These are phyloP conservation scores for Termitomyces sp. DNA, from an alignment of 768 basidiomycete species.

Conservation along the genomic window DNA sequence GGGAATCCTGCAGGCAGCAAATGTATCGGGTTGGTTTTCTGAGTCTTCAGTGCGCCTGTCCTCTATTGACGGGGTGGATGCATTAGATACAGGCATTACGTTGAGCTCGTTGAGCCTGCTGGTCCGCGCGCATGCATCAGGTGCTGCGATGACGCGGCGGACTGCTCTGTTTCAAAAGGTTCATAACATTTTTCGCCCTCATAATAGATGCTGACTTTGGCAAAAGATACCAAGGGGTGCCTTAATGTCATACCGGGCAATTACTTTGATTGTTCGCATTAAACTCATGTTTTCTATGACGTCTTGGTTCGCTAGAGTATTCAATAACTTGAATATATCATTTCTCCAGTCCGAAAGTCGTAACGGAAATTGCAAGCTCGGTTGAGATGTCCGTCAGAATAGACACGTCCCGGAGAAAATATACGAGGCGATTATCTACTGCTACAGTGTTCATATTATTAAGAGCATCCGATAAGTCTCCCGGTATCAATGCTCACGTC, in stretches of 20 bases:
- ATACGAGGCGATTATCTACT: background rate
- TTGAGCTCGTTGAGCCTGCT: slow-evolving; percentile 51
- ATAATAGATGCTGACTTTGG: background rate
- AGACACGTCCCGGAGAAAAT: background rate
- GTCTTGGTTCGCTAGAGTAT: background rate
- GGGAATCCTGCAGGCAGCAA: slow-evolving; percentile 49
- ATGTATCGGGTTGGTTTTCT: background rate
- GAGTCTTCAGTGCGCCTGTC: background rate
- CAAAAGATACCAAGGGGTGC: slow-evolving; percentile 44
- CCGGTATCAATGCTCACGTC: background rate
- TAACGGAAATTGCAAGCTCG: too few relatives aligned
- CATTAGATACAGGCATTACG: slow-evolving; percentile 50
- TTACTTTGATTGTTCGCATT: slow-evolving; percentile 44
- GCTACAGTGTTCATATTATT: too few relatives aligned
- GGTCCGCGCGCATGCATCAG: slow-evolving; percentile 49
- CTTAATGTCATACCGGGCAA: slow-evolving; percentile 49
- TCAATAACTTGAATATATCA: background rate
- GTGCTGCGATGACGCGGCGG: slow-evolving; percentile 50
- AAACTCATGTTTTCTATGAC: background rate
- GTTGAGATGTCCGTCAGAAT: background rate
- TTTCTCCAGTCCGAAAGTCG: background rate
- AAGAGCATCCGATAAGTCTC: background rate
- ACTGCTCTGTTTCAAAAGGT: slow-evolving; percentile 49
- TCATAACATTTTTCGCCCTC: background rate
- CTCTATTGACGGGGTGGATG: background rate